Conservation (phyloP, 257 asterid genomes). For the Nicotiana tabacum region DNA sequence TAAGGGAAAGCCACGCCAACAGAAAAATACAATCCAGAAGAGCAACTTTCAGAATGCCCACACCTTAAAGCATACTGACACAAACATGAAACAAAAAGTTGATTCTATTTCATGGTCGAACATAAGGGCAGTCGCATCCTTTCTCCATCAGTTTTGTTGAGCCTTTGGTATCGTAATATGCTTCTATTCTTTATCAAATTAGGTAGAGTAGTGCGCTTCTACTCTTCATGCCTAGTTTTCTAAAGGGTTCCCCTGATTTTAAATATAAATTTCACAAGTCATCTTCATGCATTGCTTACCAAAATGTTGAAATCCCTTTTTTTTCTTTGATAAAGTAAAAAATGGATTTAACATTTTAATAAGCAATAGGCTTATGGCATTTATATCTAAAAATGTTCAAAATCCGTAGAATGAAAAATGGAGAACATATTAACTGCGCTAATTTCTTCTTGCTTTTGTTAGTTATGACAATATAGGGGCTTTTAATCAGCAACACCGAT, state of each 20-base stretch:
- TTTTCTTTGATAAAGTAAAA: neutral
- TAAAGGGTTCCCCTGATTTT: neutral
- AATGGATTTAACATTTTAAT: neutral
- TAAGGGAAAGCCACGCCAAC: neutral
- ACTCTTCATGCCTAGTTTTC: neutral
- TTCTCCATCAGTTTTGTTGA: neutral
- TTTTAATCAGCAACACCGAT: neutral
- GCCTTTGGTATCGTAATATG: neutral
- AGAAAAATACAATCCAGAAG: neutral
- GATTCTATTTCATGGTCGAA: neutral
- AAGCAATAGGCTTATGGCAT: neutral
- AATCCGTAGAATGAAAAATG: neutral
- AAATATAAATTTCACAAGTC: neutral
- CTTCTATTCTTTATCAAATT: neutral
- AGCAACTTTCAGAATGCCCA: neutral
- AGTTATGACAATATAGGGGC: neutral
- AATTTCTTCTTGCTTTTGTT: neutral
- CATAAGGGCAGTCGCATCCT: neutral
- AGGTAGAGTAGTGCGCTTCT: neutral
- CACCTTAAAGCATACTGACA: neutral
- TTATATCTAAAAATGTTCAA: neutral
- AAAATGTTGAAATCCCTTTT: neutral
- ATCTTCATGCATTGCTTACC: neutral
- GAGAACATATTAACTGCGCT: neutral
- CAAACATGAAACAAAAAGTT: neutral